Evolutionary conservation across 768 basidiomycete species (phyloP).

Genomic region (Inosperma sp.): DNA sequence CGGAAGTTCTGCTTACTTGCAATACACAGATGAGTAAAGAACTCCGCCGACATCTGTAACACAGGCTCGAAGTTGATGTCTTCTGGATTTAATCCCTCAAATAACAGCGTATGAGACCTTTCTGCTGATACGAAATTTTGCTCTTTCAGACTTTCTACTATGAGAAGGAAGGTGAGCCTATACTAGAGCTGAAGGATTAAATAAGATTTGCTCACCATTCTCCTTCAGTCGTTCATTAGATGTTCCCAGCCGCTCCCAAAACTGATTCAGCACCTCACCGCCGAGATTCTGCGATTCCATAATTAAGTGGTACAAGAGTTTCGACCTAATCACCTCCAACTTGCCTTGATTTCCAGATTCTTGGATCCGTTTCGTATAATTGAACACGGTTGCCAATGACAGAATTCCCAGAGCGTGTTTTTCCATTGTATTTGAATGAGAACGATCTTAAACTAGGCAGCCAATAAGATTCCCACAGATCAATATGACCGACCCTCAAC

Average conservation of each 20-base stretch:
- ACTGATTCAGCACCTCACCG: conserved; percentile 1
- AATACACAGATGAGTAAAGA: neutral
- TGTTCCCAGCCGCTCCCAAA: neutral
- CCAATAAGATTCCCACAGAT: no score
- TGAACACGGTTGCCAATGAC: neutral
- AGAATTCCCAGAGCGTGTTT: neutral
- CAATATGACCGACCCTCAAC: no score
- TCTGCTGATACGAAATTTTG: neutral
- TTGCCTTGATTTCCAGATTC: conserved; percentile 2
- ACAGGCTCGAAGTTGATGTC: neutral
- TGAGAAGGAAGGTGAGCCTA: neutral
- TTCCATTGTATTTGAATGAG: no score
- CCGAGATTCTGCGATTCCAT: conserved; percentile 1
- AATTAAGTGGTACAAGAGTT: neutral
- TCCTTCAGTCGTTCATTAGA: neutral
- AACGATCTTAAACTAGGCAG: no score
- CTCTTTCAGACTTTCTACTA: conserved; percentile 1
- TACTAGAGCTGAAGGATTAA: neutral
- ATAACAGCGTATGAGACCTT: neutral
- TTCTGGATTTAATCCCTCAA: neutral
- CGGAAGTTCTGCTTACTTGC: neutral
- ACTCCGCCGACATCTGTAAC: neutral
- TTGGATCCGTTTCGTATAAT: neutral
- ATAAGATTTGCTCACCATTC: neutral
- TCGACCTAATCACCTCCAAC: neutral